Percentiles rank a stretch among this genome's conserved stretches.
Evolutionary conservation across 2,329 filamentous ascomycete genomes (phyloP).

Genomic region (Aaosphaeria arxii): DNA sequence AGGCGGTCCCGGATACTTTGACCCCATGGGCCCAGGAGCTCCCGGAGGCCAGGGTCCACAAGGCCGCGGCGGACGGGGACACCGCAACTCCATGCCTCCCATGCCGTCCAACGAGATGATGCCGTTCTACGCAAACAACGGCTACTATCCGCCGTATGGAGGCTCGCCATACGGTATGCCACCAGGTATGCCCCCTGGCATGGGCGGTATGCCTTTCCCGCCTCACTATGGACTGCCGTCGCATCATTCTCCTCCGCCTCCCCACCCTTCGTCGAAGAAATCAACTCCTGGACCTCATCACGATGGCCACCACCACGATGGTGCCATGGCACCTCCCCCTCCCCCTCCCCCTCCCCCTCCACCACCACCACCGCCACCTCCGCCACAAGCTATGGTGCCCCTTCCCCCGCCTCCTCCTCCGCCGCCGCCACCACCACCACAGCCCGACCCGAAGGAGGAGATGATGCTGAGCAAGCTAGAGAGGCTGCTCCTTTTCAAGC

Average conservation of each 20-base stretch:
- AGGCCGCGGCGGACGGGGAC: conserved; percentile 12
- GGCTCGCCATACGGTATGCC: conserved; percentile 22
- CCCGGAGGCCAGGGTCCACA: neutral
- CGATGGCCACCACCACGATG: conserved; percentile 6
- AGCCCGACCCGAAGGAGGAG: conserved; percentile 24
- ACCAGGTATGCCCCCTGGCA: neutral
- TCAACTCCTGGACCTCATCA: conserved; percentile 7
- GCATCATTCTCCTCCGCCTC: conserved; percentile 21
- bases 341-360: conserved; percentile 5
- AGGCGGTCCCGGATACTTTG: conserved; percentile 36
- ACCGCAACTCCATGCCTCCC: conserved; percentile 35
- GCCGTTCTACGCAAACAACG: conserved; percentile 17
- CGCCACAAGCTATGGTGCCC: neutral
- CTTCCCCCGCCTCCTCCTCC: conserved; percentile 3
- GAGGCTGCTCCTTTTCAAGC: conserved; percentile 13
- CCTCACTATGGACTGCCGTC: conserved; percentile 15
- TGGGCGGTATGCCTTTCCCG: conserved; percentile 17
- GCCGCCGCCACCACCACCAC: conserved; percentile 7
- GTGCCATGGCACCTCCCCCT: conserved; percentile 1
- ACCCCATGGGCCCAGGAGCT: neutral
- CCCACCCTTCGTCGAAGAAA: conserved; percentile 10
- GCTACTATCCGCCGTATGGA: conserved; percentile 28
- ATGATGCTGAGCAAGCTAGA: conserved; percentile 30
- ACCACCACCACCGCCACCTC: conserved; percentile 1
- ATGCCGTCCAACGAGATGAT: conserved; percentile 30